These are phyloP conservation scores for Hyphodiscus hymeniophilus DNA, from an alignment of 495 filamentous ascomycete genomes.

Conservation along the genomic window DNA sequence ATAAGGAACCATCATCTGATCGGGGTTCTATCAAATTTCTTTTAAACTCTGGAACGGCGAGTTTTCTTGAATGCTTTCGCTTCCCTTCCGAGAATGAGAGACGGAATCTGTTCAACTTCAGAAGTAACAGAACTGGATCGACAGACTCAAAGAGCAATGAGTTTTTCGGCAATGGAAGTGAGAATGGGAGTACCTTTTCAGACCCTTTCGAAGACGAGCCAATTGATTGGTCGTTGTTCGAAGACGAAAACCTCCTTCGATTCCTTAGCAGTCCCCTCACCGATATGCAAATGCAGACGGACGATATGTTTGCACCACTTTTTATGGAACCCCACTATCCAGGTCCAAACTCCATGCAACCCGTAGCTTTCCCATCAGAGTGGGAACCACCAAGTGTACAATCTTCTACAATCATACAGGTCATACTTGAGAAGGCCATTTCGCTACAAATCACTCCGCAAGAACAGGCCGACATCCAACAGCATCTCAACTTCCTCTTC, in stretches of 20 bases:
- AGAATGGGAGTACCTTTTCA: slow-evolving; percentile 12
- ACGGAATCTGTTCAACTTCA: slow-evolving; percentile 11
- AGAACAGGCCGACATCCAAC: slow-evolving; percentile 33
- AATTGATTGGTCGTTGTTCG: slow-evolving; percentile 13
- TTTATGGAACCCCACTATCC: slow-evolving; percentile 4
- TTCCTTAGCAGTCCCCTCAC: slow-evolving; percentile 10
- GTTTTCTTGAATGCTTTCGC: slow-evolving; percentile 15
- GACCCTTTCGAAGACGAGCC: slow-evolving; percentile 9
- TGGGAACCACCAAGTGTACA: slow-evolving; percentile 20
- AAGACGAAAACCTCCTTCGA: slow-evolving; percentile 11
- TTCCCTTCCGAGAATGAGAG: slow-evolving; percentile 9
- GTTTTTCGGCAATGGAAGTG: slow-evolving; percentile 6
- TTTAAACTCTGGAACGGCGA: slow-evolving; percentile 15
- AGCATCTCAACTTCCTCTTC: slow-evolving; percentile 32
- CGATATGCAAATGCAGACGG: slow-evolving; percentile 3
- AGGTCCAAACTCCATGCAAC: not conserved
- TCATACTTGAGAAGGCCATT: slow-evolving; percentile 25
- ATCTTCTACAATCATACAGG: slow-evolving; percentile 15
- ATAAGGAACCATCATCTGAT: slow-evolving; percentile 10
- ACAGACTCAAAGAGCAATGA: not conserved
- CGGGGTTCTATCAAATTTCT: slow-evolving; percentile 18
- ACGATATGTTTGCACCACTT: slow-evolving; percentile 4
- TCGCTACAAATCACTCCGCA: slow-evolving; percentile 31
- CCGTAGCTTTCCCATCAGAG: not conserved
- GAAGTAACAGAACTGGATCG: slow-evolving; percentile 1